Conservation (phyloP, 768 basidiomycete genomes). For the Tylopilus felleus region DNA sequence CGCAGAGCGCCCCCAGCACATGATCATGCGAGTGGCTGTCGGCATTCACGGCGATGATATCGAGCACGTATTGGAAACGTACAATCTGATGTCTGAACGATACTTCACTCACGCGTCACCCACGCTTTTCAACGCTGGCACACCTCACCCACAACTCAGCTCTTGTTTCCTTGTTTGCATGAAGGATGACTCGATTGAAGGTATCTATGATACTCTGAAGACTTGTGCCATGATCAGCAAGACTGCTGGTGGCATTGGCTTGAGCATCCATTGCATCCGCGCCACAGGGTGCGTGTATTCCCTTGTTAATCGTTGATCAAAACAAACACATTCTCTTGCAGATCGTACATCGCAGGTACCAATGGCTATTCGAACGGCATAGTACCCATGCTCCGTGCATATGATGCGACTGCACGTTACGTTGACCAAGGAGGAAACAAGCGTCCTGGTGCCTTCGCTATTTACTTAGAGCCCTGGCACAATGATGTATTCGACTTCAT, state of each 20-base stretch:
- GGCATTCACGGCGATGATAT: constrained; percentile 92
- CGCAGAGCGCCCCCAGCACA: constrained; percentile 96
- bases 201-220: constrained; percentile 98
- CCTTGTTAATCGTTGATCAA: background rate
- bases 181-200: constrained; percentile 99
- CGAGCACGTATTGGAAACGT: constrained; percentile 86
- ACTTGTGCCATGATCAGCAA: constrained; percentile 99
- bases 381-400: constrained; percentile 98
- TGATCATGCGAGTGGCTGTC: constrained; percentile 99
- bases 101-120: constrained; percentile 99
- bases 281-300: constrained; percentile 74
- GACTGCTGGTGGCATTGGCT: constrained; percentile 96
- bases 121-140: constrained; percentile 97
- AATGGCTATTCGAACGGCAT: constrained; percentile 99
- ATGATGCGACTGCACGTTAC: constrained; percentile 96
- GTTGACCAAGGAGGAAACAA: constrained; percentile 99
- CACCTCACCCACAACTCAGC: constrained; percentile 89
- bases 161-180: constrained; percentile 98
- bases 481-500: constrained; percentile 96
- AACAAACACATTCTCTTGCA: constrained; percentile 28
- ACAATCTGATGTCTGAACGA: constrained; percentile 95
- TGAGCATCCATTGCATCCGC: constrained; percentile 94
- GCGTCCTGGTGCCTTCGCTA: constrained; percentile 96
- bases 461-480: constrained; percentile 99
- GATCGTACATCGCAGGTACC: constrained; percentile 98